Evolutionary conservation across 768 basidiomycete genomes (phyloP).

Genomic region (Boletus sensibilis): DNA sequence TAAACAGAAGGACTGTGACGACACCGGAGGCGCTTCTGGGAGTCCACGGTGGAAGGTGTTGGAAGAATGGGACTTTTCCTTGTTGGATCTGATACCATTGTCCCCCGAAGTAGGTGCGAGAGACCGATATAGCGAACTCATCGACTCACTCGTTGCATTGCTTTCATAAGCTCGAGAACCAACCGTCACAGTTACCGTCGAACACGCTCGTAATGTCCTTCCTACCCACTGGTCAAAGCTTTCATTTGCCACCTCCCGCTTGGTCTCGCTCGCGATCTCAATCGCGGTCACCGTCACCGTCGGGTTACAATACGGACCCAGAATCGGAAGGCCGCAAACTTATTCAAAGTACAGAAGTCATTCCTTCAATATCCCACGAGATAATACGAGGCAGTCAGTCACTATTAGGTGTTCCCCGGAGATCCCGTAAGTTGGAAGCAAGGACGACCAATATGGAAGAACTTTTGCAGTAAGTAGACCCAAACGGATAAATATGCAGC

Average conservation of each 20-base stretch:
- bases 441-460: conserved; percentile 67
- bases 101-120: conserved; percentile 55
- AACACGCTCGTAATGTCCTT: conserved; percentile 73
- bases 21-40: conserved; percentile 6
- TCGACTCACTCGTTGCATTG: conserved; percentile 10
- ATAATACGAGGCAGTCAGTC: conserved; percentile 17
- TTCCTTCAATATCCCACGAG: conserved; percentile 19
- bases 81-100: conserved; percentile 56
- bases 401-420: conserved; percentile 16
- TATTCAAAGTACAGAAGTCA: conserved; percentile 31
- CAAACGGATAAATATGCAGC: neutral
- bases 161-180: conserved; percentile 35
- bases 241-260: conserved; percentile 49
- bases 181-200: conserved; percentile 54
- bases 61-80: conserved; percentile 64
- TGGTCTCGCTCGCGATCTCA: conserved; percentile 27
- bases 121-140: conserved; percentile 4
- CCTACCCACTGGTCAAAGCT: conserved; percentile 57
- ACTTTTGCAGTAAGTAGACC: conserved; percentile 58
- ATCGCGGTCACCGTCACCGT: conserved; percentile 53
- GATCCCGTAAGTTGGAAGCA: conserved; percentile 25
- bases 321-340: conserved; percentile 52
- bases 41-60: conserved; percentile 59
- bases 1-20: conserved; percentile 43
- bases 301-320: conserved; percentile 73